A percentile compares a stretch with the other conserved stretches of the same genome.
Conservation (phyloP, 768 basidiomycete genomes). For the Crassisporium funariophilum region DNA sequence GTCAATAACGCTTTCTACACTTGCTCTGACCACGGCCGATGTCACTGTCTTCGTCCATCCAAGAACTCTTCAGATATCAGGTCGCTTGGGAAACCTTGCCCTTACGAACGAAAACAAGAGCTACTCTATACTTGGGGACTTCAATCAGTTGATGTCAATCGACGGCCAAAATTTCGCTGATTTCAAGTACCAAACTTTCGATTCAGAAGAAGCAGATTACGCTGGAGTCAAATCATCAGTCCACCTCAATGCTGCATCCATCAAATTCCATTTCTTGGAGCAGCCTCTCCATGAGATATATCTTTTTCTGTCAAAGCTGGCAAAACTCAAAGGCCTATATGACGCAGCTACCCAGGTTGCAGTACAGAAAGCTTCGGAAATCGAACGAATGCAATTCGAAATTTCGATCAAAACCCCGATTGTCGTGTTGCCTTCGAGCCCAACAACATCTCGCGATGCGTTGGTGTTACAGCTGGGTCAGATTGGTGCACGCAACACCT, state of each 20-base stretch:
- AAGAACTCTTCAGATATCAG: slow-evolving; percentile 76
- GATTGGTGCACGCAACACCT: slow-evolving; percentile 79
- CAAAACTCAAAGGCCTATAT: slow-evolving; percentile 90
- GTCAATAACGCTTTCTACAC: slow-evolving; percentile 71
- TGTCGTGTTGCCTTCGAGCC: slow-evolving; percentile 78
- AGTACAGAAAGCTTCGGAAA: slow-evolving; percentile 88
- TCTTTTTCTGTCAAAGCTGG: slow-evolving; percentile 80
- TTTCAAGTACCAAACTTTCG: slow-evolving; percentile 91
- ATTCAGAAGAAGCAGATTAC: slow-evolving; percentile 68
- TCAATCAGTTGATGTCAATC: slow-evolving; percentile 88
- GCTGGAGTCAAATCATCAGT: slow-evolving; percentile 84
- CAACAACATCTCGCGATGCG: slow-evolving; percentile 60
- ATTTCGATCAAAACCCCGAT: slow-evolving; percentile 93
- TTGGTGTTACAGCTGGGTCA: slow-evolving; percentile 87
- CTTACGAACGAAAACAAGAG: slow-evolving; percentile 71
- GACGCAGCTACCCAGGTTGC: slow-evolving; percentile 94
- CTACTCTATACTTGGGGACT: slow-evolving; percentile 57
- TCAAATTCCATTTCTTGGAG: slow-evolving; percentile 88
- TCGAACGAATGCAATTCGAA: slow-evolving; percentile 92
- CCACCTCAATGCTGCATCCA: slow-evolving; percentile 81
- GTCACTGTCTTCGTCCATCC: slow-evolving; percentile 74
- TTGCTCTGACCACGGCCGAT: slow-evolving; percentile 88
- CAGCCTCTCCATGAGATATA: slow-evolving; percentile 89
- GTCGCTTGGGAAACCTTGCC: slow-evolving; percentile 80
- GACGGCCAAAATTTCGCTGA: slow-evolving; percentile 94